Percentiles rank a stretch among this genome's conserved stretches.
Conservation (phyloP, 2,329 filamentous ascomycete species). For the Sporothrix phasma region DNA sequence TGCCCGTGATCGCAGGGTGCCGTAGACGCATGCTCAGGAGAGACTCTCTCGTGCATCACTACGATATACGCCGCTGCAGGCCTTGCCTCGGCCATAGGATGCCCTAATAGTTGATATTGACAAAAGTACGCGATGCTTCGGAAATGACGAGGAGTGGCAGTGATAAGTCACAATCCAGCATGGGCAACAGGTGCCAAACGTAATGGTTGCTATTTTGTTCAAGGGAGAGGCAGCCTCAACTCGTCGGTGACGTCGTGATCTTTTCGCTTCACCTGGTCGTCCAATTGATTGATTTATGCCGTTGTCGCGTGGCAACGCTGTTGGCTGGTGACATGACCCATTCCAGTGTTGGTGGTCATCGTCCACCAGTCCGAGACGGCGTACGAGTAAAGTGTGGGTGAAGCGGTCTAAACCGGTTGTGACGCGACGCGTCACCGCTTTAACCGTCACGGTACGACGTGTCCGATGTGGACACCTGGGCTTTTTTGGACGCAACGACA, state of each 20-base stretch:
- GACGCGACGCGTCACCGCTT: slow-evolving; percentile 9
- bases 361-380: neutral
- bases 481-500: neutral
- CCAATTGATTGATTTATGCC: no score
- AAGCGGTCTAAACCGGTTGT: neutral
- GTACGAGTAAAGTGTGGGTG: neutral
- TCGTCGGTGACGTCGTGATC: no score
- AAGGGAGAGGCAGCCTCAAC: no score
- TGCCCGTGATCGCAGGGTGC: no score
- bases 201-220: neutral
- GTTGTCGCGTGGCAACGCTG: neutral
- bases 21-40: no score
- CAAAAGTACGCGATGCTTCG: neutral
- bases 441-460: neutral
- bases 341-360: neutral
- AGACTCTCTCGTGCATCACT: no score
- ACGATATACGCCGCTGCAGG: neutral
- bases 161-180: neutral
- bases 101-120: neutral
- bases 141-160: neutral
- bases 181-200: neutral
- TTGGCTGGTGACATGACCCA: neutral
- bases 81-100: neutral
- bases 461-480: no score
- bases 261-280: no score